Evolutionary conservation across 371 early-diverging fungal genomes (phyloP).

Genomic region (Chytridium lagenaria): DNA sequence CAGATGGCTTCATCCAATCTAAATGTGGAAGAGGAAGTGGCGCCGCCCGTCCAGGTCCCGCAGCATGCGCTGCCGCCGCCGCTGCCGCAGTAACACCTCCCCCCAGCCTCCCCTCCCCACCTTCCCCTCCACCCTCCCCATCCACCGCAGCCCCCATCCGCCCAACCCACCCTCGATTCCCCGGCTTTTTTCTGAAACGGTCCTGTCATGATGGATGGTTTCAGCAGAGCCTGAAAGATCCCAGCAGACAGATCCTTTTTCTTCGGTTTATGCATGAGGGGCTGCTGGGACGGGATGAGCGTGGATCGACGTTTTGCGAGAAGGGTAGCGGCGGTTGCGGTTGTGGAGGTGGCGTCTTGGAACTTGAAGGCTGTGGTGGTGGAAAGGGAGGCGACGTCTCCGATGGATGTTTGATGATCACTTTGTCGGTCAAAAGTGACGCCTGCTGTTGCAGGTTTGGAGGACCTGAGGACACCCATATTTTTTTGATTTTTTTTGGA

Average conservation of each 20-base stretch:
- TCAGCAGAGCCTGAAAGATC: neutral
- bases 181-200: neutral
- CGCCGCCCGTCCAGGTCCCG: neutral
- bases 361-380: too few species aligned
- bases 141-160: neutral
- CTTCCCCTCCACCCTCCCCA: neutral
- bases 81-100: too few species aligned
- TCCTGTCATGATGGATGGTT: neutral
- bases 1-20: neutral
- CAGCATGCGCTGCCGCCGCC: neutral
- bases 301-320: neutral
- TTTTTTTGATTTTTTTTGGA: too few species aligned
- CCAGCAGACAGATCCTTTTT: neutral
- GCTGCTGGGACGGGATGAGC: too few species aligned
- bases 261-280: neutral
- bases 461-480: too few species aligned
- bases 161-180: neutral
- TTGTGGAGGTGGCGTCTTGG: neutral
- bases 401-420: too few species aligned
- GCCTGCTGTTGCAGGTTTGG: too few species aligned
- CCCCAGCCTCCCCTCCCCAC: too few species aligned
- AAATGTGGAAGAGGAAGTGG: neutral
- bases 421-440: too few species aligned
- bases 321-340: neutral
- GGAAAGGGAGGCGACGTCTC: too few species aligned